Evolutionary conservation across 495 filamentous ascomycete species (phyloP).

Genomic region (Copromyces sp.): DNA sequence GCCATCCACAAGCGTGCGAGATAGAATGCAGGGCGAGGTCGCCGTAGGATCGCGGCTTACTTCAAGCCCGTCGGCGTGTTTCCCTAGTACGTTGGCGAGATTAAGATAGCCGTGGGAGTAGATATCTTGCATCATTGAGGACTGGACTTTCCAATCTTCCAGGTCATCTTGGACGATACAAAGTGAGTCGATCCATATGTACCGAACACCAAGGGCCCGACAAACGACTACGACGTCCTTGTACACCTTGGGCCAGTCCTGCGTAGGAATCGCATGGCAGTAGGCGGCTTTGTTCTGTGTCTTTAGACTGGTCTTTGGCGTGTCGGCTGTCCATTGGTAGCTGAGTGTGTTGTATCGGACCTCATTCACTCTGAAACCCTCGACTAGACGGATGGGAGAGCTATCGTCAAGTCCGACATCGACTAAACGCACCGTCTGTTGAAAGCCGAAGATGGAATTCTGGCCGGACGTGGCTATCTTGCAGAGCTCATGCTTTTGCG

Average conservation of each 20-base stretch:
- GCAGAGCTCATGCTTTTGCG: not conserved
- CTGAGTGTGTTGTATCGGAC: not conserved
- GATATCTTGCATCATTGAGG: not conserved
- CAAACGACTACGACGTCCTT: not conserved
- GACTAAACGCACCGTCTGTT: not conserved
- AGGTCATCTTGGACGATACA: not conserved
- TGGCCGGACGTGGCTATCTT: not conserved
- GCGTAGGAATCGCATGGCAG: not conserved
- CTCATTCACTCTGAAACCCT: not conserved
- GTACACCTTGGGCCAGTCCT: not conserved
- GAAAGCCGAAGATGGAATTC: not conserved
- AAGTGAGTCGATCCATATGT: no score
- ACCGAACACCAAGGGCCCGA: not conserved
- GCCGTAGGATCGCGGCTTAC: not conserved
- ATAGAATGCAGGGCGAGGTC: not conserved
- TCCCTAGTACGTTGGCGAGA: not conserved
- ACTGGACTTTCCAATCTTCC: not conserved
- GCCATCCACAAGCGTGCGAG: not conserved
- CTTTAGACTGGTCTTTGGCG: not conserved
- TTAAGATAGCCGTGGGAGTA: not conserved
- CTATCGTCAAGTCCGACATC: not conserved
- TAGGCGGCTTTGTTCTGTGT: not conserved
- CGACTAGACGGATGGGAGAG: not conserved
- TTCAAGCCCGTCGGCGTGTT: not conserved
- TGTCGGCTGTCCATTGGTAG: not conserved